Percentiles rank a stretch among this genome's conserved stretches.
Evolutionary conservation across 1,284 basidiomycete species (phyloP).

Genomic region (Rhodofomes roseus): DNA sequence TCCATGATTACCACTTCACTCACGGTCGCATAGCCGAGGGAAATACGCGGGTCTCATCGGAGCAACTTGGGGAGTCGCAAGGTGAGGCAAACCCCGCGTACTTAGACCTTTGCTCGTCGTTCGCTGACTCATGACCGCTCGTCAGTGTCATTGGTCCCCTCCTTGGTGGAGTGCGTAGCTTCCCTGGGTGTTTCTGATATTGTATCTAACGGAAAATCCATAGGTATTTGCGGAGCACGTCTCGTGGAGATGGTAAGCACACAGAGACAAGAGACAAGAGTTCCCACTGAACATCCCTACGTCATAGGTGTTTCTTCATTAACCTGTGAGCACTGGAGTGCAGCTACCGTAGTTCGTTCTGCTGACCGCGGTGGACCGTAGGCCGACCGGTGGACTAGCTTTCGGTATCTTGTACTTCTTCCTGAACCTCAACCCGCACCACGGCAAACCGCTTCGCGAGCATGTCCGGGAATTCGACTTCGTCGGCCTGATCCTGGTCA

Average conservation of each 20-base stretch:
- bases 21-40: constrained; percentile 52
- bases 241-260: constrained; percentile 71
- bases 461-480: constrained; percentile 75
- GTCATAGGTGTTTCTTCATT: constrained; percentile 66
- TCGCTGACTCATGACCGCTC: not conserved
- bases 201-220: constrained; percentile 2
- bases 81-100: constrained; percentile 27
- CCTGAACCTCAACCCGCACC: constrained; percentile 79
- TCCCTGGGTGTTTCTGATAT: not conserved
- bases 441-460: constrained; percentile 51
- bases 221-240: constrained; percentile 69
- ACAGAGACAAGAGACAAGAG: no score
- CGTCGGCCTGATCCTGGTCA: constrained; percentile 66
- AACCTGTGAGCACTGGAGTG: constrained; percentile 47
- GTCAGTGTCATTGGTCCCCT: constrained; percentile 72
- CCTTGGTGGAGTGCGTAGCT: constrained; percentile 58
- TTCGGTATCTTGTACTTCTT: constrained; percentile 71
- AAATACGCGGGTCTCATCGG: constrained; percentile 74
- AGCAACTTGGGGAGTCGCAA: constrained; percentile 78
- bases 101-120: not conserved
- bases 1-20: not conserved
- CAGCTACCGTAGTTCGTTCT: not conserved
- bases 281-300: no score
- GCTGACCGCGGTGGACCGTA: constrained; percentile 22
- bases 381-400: constrained; percentile 76